Evolutionary conservation across 192 early-diverging fungal species (phyloP).

Genomic region (Backusella australiensis): DNA sequence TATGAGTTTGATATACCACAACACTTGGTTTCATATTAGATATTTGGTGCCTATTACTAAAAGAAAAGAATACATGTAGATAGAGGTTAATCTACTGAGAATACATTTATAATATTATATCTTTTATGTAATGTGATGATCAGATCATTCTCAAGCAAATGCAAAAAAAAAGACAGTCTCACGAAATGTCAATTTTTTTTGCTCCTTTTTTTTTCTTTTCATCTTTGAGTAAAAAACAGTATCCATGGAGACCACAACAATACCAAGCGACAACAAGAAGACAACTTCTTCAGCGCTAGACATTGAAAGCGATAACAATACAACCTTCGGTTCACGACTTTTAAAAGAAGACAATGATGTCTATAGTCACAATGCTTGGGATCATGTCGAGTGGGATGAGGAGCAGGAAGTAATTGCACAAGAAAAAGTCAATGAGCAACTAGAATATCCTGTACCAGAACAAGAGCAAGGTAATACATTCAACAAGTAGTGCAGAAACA

Average conservation of each 20-base stretch:
- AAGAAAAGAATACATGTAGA: no score
- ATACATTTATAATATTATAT: no score
- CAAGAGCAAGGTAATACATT: slow-evolving; percentile 45
- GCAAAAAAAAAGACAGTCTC: neutral
- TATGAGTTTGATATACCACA: no score
- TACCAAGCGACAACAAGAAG: slow-evolving; percentile 20
- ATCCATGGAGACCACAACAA: neutral
- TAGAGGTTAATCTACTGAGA: no score
- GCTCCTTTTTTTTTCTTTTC: neutral
- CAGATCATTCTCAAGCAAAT: no score
- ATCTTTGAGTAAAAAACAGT: neutral
- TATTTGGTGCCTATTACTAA: no score
- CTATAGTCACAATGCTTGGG: slow-evolving; percentile 94
- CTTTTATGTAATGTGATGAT: no score
- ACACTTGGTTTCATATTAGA: no score
- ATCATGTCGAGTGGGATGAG: slow-evolving; percentile 87
- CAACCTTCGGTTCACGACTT: slow-evolving; percentile 72
- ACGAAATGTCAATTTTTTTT: neutral
- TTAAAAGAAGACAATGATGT: slow-evolving; percentile 74
- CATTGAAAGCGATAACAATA: slow-evolving; percentile 16
- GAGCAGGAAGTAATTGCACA: slow-evolving; percentile 81
- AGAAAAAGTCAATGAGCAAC: slow-evolving; percentile 72
- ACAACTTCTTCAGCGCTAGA: slow-evolving; percentile 33
- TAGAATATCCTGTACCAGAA: slow-evolving; percentile 61
- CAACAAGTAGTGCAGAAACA: neutral